A percentile compares a stretch with the other conserved stretches of the same genome.
Evolutionary conservation across 176 grass and related monocot species (phyloP).

Genomic region (Aegilops sharonensis): DNA sequence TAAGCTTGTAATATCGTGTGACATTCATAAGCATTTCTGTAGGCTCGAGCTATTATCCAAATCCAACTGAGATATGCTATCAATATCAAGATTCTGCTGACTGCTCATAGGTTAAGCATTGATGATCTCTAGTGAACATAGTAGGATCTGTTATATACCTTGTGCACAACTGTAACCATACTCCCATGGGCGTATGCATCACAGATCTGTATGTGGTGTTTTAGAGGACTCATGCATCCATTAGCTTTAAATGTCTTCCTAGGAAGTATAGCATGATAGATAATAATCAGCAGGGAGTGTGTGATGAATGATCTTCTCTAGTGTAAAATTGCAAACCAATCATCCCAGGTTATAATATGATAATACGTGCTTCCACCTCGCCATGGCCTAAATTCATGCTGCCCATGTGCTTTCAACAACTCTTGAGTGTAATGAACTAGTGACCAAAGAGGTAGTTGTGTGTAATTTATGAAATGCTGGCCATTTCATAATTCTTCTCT

Average conservation of each 20-base stretch:
- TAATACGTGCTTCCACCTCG: background rate
- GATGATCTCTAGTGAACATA: background rate
- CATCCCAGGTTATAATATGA: background rate
- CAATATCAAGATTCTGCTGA: background rate
- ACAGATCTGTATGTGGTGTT: background rate
- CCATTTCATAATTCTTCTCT: background rate
- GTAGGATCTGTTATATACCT: background rate
- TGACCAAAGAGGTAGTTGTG: background rate
- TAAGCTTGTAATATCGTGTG: background rate
- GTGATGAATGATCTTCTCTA: background rate
- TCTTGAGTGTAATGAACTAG: background rate
- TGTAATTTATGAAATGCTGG: background rate
- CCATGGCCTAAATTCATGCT: background rate
- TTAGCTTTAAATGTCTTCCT: background rate
- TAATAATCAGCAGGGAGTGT: background rate
- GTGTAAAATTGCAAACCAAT: background rate
- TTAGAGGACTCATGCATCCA: background rate
- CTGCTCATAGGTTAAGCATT: background rate
- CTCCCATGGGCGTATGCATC: background rate
- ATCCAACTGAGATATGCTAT: background rate
- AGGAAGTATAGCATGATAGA: background rate
- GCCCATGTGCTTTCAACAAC: background rate
- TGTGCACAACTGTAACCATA: background rate
- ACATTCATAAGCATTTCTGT: background rate
- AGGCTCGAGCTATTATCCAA: background rate